phyloP scores from a whole-genome alignment of 306 rosid genomes.

The Crataegus laevigata region DNA sequence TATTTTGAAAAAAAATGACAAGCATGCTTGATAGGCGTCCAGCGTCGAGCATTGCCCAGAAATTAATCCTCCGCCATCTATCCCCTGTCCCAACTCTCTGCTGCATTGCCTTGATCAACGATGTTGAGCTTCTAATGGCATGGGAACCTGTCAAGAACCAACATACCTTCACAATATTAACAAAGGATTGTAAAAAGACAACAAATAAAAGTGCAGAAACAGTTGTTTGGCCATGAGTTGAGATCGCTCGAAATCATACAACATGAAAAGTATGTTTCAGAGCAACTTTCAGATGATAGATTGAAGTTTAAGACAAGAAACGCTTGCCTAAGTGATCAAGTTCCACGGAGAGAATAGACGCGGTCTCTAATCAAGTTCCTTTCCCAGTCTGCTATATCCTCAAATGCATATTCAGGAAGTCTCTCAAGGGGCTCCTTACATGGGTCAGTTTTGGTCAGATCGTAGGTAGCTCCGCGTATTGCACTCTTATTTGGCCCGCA shows the following conservation, averaged over 20 bases:
- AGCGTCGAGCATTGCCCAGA: neutral
- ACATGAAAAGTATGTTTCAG: neutral
- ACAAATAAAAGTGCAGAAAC: neutral
- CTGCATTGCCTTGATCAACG: neutral
- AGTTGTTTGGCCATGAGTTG: neutral
- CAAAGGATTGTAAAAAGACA: neutral
- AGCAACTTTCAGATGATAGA: neutral
- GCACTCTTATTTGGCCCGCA: conserved; percentile 87
- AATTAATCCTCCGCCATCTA: neutral
- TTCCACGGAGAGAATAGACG: conserved; percentile 59
- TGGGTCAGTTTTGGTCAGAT: conserved; percentile 68
- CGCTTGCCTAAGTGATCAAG: conserved; percentile 35
- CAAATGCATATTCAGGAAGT: conserved; percentile 79
- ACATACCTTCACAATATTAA: neutral
- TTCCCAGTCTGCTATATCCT: conserved; percentile 80
- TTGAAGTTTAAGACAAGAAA: neutral
- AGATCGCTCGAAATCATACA: neutral
- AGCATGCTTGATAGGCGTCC: neutral
- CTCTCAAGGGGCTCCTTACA: conserved; percentile 89
- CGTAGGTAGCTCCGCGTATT: conserved; percentile 72
- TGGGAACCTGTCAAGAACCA: conserved; percentile 13
- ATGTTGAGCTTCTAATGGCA: neutral
- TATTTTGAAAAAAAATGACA: neutral
- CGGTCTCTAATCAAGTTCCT: conserved; percentile 66
- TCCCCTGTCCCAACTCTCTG: neutral